Percentiles rank a stretch among this genome's conserved stretches.
phyloP scores from a whole-genome alignment of 352 stramenopile species.

The Globisporangium recalcitrans region DNA sequence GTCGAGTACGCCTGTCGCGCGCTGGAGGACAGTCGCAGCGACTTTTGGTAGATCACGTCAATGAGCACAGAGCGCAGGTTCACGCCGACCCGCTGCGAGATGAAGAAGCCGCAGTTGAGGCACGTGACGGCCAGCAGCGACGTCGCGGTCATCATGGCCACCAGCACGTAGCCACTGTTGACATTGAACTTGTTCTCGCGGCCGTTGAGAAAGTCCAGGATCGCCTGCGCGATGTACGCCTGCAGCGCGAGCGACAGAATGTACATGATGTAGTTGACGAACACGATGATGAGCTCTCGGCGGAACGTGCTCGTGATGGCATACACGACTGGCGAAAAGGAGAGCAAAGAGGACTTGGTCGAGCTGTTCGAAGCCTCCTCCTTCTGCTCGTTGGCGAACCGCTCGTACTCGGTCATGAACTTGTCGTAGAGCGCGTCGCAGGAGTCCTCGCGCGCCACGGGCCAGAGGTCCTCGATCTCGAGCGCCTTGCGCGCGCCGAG shows the following conservation, averaged over 20 bases:
- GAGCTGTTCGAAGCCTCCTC: background rate
- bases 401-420: conserved; percentile 11
- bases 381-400: background rate
- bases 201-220: conserved; percentile 21
- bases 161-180: conserved; percentile 19
- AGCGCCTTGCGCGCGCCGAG: conserved; percentile 23
- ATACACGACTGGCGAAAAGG: background rate
- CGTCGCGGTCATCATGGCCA: conserved; percentile 15
- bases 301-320: background rate
- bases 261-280: conserved; percentile 12
- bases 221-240: conserved; percentile 20
- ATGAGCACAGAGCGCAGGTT: conserved; percentile 24
- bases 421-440: conserved; percentile 7
- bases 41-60: conserved; percentile 22
- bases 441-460: conserved; percentile 6
- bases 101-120: conserved; percentile 21
- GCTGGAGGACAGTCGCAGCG: conserved; percentile 14
- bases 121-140: conserved; percentile 19
- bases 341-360: background rate
- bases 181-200: conserved; percentile 11
- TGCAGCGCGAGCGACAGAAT: conserved; percentile 14
- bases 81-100: conserved; percentile 18
- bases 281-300: conserved; percentile 5
- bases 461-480: conserved; percentile 11
- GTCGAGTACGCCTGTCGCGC: conserved; percentile 19